A percentile compares a stretch with the other conserved stretches of the same genome.
Conservation (phyloP, 352 stramenopile genomes). For the Phytophthora quininea region DNA sequence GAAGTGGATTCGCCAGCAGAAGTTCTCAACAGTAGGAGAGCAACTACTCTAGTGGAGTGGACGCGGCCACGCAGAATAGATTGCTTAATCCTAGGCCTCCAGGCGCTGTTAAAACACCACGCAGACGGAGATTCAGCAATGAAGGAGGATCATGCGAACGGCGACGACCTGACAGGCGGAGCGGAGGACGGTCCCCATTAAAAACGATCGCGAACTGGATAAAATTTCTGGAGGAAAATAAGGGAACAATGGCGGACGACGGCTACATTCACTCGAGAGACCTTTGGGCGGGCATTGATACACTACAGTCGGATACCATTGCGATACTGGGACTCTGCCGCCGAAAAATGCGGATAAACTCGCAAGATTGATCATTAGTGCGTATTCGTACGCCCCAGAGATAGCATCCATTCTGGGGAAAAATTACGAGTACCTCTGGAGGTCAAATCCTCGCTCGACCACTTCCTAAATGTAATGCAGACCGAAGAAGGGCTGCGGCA, state of each 20-base stretch:
- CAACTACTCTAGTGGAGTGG: not conserved
- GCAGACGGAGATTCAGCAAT: not conserved
- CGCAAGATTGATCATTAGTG: not conserved
- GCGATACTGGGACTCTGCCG: not conserved
- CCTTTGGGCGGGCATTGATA: not conserved
- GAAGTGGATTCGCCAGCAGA: not conserved
- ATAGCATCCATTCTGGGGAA: not conserved
- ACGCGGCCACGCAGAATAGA: not conserved
- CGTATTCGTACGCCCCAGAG: slow-evolving; percentile 4
- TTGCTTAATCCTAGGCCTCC: not conserved
- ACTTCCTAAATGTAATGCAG: not conserved
- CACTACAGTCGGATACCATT: not conserved
- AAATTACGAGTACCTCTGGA: not conserved
- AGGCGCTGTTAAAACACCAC: not conserved
- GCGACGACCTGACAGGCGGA: not conserved
- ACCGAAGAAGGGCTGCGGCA: not conserved
- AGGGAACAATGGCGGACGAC: not conserved
- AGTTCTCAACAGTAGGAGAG: not conserved
- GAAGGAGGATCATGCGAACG: not conserved
- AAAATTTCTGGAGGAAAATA: not conserved
- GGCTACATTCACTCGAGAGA: slow-evolving; percentile 1
- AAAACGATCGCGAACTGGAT: not conserved
- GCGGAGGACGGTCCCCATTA: not conserved
- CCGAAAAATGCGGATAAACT: not conserved
- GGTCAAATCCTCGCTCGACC: not conserved